Evolutionary conservation across 2,329 filamentous ascomycete genomes (phyloP).

Genomic region (Paecilomyces niveus): DNA sequence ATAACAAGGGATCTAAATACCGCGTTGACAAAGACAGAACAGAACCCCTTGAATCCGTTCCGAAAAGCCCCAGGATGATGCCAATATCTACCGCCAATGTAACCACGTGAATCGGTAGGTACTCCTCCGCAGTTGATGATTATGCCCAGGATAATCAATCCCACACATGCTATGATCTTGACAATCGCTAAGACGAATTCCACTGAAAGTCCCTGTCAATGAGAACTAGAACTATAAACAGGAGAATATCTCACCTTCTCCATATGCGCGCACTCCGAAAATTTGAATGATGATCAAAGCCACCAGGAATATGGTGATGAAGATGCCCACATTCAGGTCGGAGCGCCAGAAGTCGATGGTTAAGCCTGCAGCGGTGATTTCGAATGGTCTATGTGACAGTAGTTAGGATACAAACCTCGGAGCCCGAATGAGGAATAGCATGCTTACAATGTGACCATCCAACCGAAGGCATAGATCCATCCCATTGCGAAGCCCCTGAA

Average conservation of each 20-base stretch:
- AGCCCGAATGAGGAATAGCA: neutral
- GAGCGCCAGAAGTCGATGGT: constrained; percentile 49
- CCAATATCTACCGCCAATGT: constrained; percentile 19
- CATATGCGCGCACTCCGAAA: constrained; percentile 49
- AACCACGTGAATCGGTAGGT: constrained; percentile 36
- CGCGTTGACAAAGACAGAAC: constrained; percentile 50
- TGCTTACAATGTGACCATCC: constrained; percentile 35
- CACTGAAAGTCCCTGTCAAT: constrained; percentile 24
- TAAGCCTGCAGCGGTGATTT: constrained; percentile 56
- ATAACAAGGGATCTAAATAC: too few relatives aligned
- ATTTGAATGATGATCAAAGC: constrained; percentile 46
- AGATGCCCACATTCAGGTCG: constrained; percentile 47
- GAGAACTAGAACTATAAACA: too few relatives aligned
- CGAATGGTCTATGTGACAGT: constrained; percentile 49
- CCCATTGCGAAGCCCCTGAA: constrained; percentile 39
- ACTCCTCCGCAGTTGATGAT: constrained; percentile 46
- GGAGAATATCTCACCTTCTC: constrained; percentile 11
- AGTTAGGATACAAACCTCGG: too few relatives aligned
- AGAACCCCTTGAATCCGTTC: constrained; percentile 46
- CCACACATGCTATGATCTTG: constrained; percentile 52
- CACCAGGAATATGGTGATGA: constrained; percentile 51
- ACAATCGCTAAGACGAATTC: constrained; percentile 53
- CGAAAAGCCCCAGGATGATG: constrained; percentile 37
- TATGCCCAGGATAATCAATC: constrained; percentile 70
- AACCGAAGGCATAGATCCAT: constrained; percentile 67